phyloP scores from a whole-genome alignment of 2,329 filamentous ascomycete genomes.

The Xylaria sp. region DNA sequence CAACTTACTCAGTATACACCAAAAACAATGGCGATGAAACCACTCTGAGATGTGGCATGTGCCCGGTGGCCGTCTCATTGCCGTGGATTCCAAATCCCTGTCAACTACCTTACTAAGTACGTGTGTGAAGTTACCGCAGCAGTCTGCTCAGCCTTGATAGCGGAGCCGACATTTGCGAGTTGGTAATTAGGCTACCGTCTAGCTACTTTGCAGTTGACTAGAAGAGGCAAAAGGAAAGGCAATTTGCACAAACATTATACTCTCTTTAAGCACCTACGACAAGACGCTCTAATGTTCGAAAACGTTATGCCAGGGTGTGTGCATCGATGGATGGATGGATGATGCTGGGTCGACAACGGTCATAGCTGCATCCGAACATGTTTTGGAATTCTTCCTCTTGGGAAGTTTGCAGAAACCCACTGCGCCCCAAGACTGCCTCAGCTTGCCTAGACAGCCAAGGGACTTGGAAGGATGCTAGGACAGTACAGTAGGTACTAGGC shows the following conservation, averaged over 20 bases:
- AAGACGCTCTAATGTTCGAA: constrained; percentile 16
- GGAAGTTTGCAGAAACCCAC: constrained; percentile 16
- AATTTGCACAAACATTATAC: background rate
- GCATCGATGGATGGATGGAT: background rate
- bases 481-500: too few species aligned
- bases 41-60: constrained; percentile 11
- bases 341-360: background rate
- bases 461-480: background rate
- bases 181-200: background rate
- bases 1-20: background rate
- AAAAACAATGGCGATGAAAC: constrained; percentile 22
- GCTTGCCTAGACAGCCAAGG: constrained; percentile 21
- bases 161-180: constrained; percentile 20
- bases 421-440: background rate
- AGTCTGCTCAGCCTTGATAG: constrained; percentile 36
- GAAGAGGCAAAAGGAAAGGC: background rate
- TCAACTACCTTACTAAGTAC: constrained; percentile 7
- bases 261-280: background rate
- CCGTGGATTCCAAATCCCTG: constrained; percentile 24
- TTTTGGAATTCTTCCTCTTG: constrained; percentile 30
- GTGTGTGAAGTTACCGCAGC: constrained; percentile 25
- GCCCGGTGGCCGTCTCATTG: constrained; percentile 11
- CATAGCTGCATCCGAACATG: constrained; percentile 8
- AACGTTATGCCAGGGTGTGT: background rate
- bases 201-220: background rate